Evolutionary conservation across 2,329 filamentous ascomycete genomes (phyloP), one percentile per base, ranked within the genome.

Genomic region (Alternaria dauci): DNA sequence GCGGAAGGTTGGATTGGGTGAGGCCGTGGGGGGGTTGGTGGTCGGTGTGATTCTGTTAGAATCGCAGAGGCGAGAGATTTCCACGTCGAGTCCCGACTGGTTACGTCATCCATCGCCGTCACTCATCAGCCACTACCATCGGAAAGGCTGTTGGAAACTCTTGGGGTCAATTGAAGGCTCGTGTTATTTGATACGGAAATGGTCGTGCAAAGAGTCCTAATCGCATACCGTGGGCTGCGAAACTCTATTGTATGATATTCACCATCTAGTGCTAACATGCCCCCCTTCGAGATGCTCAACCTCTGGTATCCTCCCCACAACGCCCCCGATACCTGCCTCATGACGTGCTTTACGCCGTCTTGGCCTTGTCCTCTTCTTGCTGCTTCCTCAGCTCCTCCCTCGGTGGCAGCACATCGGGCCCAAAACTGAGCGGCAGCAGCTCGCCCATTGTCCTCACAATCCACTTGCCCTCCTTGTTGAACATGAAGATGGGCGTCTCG

Each of bases 401-500:
- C 8, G 70, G 67, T 34, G 76, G 77, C 66, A 85, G 66, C 61
- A 81, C 79, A 58, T 84, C 81, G 12, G 83, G 83, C n/a, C 84
- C 83, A 72, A 86, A 86, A 62, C 81, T 82, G 79, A 85, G 78
- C 3, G 84, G 84, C 68, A 86, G 70, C 59, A 86, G 64, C 72
- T 92, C 84, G 66, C 88, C 87, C 58, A 96, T 81, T 25, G 84
- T 90, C 80, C 88, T 83, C 25, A 92, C 87, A n/a, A 88, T 82
- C 70, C 86, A 93, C 62, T 89, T 86, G 2, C 89, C 90, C 64
- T 93, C 86, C 77, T 89, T 90, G 78, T 96, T 93, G 79, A 96
- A 96, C 94, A 98, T 96, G 76, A 97, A 88, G 58, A 99, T 86
- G 0, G 93, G 94, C 59, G 87, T 88, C 6, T 76, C 69, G 7